Conservation (phyloP, 2,329 filamentous ascomycete genomes). For the Colletotrichum sidae region DNA sequence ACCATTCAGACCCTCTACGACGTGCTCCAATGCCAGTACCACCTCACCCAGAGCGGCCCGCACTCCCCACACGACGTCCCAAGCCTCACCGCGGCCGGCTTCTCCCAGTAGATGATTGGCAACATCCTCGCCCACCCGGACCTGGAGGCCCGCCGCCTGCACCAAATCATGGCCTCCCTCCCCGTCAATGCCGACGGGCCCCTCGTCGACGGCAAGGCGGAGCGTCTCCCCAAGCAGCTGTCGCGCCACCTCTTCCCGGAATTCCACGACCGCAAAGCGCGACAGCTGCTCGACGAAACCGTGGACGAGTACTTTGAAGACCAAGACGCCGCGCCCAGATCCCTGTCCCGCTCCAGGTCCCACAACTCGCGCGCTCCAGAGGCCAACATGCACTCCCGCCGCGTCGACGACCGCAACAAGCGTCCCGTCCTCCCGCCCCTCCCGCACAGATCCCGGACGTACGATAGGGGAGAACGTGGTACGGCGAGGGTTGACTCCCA, state of each 20-base stretch:
- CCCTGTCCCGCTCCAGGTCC: constrained; percentile 12
- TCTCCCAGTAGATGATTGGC: constrained; percentile 77
- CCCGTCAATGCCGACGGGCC: constrained; percentile 69
- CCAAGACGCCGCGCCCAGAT: constrained; percentile 25
- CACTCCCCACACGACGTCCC: constrained; percentile 69
- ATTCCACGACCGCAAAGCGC: constrained; percentile 64
- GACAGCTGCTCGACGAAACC: constrained; percentile 70
- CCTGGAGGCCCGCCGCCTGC: constrained; percentile 77
- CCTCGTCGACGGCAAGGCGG: constrained; percentile 69
- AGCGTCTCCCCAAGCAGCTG: constrained; percentile 83
- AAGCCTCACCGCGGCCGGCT: constrained; percentile 74
- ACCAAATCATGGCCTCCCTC: constrained; percentile 75
- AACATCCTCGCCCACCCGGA: constrained; percentile 83
- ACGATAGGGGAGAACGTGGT: constrained; percentile 10
- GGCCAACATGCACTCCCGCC: constrained; percentile 18
- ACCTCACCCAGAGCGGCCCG: constrained; percentile 69
- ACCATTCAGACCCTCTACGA: constrained; percentile 69
- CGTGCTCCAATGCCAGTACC: constrained; percentile 68
- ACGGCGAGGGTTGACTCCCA: constrained; percentile 1
- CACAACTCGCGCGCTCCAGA: not conserved
- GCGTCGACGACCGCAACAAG: constrained; percentile 5
- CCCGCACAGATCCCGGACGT: constrained; percentile 10
- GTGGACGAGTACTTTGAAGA: constrained; percentile 60
- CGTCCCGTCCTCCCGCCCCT: not conserved
- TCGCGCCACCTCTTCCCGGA: constrained; percentile 78